Evolutionary conservation across 768 basidiomycete species (phyloP).

Genomic region (Boletales sp.): DNA sequence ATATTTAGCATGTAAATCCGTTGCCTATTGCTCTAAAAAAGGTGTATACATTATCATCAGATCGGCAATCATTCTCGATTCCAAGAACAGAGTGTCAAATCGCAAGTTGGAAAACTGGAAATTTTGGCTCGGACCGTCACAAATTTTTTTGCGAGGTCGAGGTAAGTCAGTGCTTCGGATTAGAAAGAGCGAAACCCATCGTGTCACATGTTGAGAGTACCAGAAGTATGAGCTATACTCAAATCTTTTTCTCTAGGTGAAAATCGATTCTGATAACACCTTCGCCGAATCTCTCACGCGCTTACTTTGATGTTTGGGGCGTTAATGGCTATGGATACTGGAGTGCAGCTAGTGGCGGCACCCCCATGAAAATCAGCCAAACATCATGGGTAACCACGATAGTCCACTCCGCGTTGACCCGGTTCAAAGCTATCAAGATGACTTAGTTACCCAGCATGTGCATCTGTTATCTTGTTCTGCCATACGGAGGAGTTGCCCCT

Average conservation of each 20-base stretch:
- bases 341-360: constrained; percentile 35
- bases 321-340: constrained; percentile 40
- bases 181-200: constrained; percentile 7
- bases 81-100: constrained; percentile 29
- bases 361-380: constrained; percentile 28
- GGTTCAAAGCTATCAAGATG: constrained; percentile 28
- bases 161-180: constrained; percentile 14
- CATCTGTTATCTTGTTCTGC: constrained; percentile 31
- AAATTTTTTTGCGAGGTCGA: constrained; percentile 34
- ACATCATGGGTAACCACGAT: constrained; percentile 4
- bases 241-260: constrained; percentile 43
- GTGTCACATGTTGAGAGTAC: constrained; percentile 37
- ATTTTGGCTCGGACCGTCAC: constrained; percentile 27
- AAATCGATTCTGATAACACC: constrained; percentile 39
- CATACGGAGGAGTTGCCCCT: constrained; percentile 27
- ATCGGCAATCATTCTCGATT: not conserved
- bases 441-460: constrained; percentile 36
- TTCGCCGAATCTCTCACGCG: constrained; percentile 34
- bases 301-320: constrained; percentile 37
- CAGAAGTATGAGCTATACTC: constrained; percentile 31
- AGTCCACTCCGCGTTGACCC: constrained; percentile 7
- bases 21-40: constrained; percentile 30
- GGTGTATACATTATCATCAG: constrained; percentile 3
- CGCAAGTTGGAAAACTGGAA: constrained; percentile 33
- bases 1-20: constrained; percentile 28